Conservation (phyloP, 805 yeast genomes). For the Schizosaccharomyces octosporus region DNA sequence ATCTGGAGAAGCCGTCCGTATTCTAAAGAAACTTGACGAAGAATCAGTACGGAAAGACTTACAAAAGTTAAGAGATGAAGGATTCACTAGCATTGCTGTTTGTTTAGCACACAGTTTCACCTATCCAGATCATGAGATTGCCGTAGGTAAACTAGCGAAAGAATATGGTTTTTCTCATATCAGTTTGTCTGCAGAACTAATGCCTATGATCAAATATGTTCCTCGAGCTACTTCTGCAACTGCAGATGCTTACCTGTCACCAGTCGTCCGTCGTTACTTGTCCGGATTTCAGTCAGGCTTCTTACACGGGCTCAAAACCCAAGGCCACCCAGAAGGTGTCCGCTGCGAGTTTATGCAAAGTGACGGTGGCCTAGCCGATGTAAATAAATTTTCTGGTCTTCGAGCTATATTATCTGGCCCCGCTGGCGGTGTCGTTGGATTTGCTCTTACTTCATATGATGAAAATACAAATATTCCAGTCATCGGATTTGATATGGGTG, state of each 20-base stretch:
- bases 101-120: conserved; percentile 53
- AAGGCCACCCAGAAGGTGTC: conserved; percentile 11
- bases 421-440: conserved; percentile 94
- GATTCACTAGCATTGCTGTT: conserved; percentile 46
- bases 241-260: conserved; percentile 66
- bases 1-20: conserved; percentile 42
- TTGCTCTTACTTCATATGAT: conserved; percentile 56
- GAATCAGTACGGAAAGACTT: conserved; percentile 21
- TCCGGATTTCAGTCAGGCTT: conserved; percentile 38
- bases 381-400: conserved; percentile 61
- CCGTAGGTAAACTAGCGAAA: conserved; percentile 34
- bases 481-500: conserved; percentile 78
- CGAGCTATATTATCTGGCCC: conserved; percentile 84
- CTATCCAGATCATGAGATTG: conserved; percentile 40
- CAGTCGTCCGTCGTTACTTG: conserved; percentile 44
- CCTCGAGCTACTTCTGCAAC: conserved; percentile 54
- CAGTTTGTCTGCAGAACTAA: conserved; percentile 40
- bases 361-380: conserved; percentile 82
- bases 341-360: conserved; percentile 76
- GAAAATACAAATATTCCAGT: conserved; percentile 30
- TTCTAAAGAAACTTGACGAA: conserved; percentile 27
- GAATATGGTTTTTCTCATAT: conserved; percentile 44
- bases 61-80: conserved; percentile 24
- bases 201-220: conserved; percentile 59
- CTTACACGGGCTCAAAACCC: conserved; percentile 7